phyloP scores from a whole-genome alignment of 2,329 filamentous ascomycete species.

The Fusarium sambucinum region DNA sequence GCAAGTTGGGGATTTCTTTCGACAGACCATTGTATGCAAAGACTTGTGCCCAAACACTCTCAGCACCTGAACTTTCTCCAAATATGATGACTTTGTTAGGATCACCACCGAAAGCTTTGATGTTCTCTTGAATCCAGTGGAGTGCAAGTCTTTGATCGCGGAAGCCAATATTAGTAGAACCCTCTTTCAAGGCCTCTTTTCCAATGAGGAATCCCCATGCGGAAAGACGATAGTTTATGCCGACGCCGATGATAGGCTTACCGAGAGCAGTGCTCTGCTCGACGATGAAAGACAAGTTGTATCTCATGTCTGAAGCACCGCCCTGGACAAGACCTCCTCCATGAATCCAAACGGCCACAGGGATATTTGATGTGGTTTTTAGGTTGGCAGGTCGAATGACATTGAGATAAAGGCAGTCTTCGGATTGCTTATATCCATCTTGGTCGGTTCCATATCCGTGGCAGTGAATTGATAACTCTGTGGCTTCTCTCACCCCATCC shows the following conservation, averaged over 20 bases:
- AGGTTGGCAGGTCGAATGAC: conserved; percentile 67
- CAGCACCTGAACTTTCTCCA: conserved; percentile 63
- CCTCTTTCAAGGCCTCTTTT: conserved; percentile 55
- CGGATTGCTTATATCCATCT: conserved; percentile 50
- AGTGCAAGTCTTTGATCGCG: conserved; percentile 62
- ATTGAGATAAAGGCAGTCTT: conserved; percentile 73
- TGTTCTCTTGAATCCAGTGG: conserved; percentile 62
- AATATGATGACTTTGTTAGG: conserved; percentile 62
- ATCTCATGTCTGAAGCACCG: conserved; percentile 60
- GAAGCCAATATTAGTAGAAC: conserved; percentile 63
- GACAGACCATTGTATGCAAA: conserved; percentile 50
- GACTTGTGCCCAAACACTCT: conserved; percentile 30
- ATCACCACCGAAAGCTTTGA: conserved; percentile 60
- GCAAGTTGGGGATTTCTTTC: rapidly evolving
- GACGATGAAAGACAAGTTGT: conserved; percentile 72
- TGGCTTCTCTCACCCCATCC: conserved; percentile 57
- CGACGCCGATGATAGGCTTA: conserved; percentile 62
- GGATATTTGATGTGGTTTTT: conserved; percentile 57
- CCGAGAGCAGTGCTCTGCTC: conserved; percentile 58
- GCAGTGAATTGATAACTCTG: conserved; percentile 60
- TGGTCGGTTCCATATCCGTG: conserved; percentile 61
- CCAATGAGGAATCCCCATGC: conserved; percentile 62
- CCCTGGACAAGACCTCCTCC: conserved; percentile 54
- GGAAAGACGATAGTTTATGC: conserved; percentile 62
- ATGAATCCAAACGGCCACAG: conserved; percentile 71